Evolutionary conservation across 2,329 filamentous ascomycete genomes (phyloP).

Genomic region (Diaporthe humulicola): DNA sequence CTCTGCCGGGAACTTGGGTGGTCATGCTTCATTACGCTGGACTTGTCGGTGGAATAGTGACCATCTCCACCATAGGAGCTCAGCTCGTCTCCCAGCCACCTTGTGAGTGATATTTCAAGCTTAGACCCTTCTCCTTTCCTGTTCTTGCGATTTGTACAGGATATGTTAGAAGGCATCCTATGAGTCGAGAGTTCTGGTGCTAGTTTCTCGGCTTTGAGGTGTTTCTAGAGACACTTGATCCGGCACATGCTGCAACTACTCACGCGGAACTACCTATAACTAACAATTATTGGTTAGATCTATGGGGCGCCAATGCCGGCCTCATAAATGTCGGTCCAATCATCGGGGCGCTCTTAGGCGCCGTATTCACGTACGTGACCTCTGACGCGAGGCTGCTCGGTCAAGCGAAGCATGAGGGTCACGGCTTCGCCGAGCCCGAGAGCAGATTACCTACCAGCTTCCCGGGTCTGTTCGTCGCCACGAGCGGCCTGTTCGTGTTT

Average conservation of each 20-base stretch:
- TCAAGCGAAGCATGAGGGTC: slow-evolving; percentile 42
- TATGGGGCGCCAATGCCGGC: slow-evolving; percentile 50
- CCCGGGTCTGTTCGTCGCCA: slow-evolving; percentile 48
- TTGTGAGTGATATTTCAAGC: slow-evolving; percentile 30
- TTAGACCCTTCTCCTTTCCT: too few relatives aligned
- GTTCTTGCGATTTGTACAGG: background rate
- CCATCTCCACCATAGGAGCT: slow-evolving; percentile 52
- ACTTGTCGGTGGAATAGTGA: slow-evolving; percentile 51
- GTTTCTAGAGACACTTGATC: background rate
- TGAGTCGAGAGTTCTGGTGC: background rate
- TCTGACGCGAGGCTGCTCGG: slow-evolving; percentile 43
- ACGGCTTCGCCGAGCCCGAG: slow-evolving; percentile 52
- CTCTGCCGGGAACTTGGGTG: slow-evolving; percentile 51
- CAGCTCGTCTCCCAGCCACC: slow-evolving; percentile 48
- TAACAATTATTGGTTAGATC: slow-evolving; percentile 37
- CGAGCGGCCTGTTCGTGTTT: slow-evolving; percentile 52
- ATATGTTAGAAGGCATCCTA: background rate
- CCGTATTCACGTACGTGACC: slow-evolving; percentile 45
- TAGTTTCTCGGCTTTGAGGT: background rate
- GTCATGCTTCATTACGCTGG: slow-evolving; percentile 55
- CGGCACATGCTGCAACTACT: too few relatives aligned
- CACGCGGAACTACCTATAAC: too few relatives aligned
- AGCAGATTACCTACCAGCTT: slow-evolving; percentile 49
- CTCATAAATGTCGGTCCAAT: slow-evolving; percentile 52
- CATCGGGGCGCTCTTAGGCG: slow-evolving; percentile 48